These are phyloP conservation scores for Plasmodium berghei DNA, from an alignment of 169 alveolate species.

Conservation along the genomic window DNA sequence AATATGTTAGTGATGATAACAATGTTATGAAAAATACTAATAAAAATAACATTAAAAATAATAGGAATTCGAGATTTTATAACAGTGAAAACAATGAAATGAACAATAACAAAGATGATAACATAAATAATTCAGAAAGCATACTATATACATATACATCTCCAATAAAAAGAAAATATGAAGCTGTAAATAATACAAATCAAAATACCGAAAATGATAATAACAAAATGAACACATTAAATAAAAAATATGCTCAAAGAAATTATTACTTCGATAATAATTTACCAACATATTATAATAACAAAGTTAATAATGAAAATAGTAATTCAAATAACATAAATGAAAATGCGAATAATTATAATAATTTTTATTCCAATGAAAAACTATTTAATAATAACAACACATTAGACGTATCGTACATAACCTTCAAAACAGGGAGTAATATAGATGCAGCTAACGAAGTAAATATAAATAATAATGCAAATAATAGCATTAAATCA, in stretches of 20 bases:
- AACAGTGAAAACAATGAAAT: conserved; percentile 7
- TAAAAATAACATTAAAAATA: not conserved
- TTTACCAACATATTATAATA: conserved; percentile 13
- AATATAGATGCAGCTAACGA: not conserved
- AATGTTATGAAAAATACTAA: not conserved
- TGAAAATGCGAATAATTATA: conserved; percentile 17
- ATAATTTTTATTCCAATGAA: conserved; percentile 18
- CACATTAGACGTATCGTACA: not conserved
- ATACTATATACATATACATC: conserved; percentile 24
- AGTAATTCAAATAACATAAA: conserved; percentile 11
- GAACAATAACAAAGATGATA: conserved; percentile 11
- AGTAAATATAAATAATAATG: not conserved
- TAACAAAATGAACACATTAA: conserved; percentile 6
- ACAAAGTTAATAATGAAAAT: not conserved
- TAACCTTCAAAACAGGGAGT: not conserved
- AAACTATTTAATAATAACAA: conserved; percentile 11
- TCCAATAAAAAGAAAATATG: conserved; percentile 67
- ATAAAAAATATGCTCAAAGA: conserved; percentile 20
- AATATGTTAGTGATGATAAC: not conserved
- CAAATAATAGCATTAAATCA: conserved; percentile 3
- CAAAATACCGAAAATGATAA: conserved; percentile 19
- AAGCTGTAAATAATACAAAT: conserved; percentile 22
- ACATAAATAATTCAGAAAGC: conserved; percentile 2
- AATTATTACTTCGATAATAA: conserved; percentile 22
- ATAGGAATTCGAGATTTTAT: not conserved